Evolutionary conservation across 805 yeast species (phyloP).

Genomic region (Yamadazyma kitorensis): DNA sequence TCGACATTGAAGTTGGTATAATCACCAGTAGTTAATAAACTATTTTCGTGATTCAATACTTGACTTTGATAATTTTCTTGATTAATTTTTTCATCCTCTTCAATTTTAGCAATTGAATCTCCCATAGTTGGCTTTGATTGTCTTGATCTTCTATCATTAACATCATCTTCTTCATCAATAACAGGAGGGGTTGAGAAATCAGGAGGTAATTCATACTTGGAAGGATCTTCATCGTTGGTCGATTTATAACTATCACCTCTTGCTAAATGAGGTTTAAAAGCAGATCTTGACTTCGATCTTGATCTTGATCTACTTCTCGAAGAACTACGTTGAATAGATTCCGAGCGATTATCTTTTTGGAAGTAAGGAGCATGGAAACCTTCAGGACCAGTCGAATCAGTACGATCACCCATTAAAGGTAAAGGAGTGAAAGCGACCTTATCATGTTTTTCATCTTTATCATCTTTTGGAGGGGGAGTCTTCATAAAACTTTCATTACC

Average conservation of each 20-base stretch:
- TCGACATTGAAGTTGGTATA: slow-evolving; percentile 45
- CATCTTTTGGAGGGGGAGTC: neutral
- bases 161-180: slow-evolving; percentile 21
- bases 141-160: slow-evolving; percentile 39
- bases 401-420: slow-evolving; percentile 9
- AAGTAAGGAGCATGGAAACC: slow-evolving; percentile 34
- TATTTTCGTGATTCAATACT: slow-evolving; percentile 27
- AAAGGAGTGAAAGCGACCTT: slow-evolving; percentile 6
- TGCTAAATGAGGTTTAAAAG: slow-evolving; percentile 60
- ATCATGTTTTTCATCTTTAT: neutral
- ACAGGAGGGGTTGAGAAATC: slow-evolving; percentile 21
- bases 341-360: slow-evolving; percentile 25
- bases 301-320: slow-evolving; percentile 17
- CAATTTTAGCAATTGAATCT: slow-evolving; percentile 45
- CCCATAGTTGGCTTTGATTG: slow-evolving; percentile 43
- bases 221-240: slow-evolving; percentile 46
- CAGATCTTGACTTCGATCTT: slow-evolving; percentile 18
- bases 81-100: slow-evolving; percentile 18
- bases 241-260: slow-evolving; percentile 75
- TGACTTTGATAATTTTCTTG: slow-evolving; percentile 15
- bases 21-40: slow-evolving; percentile 45
- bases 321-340: slow-evolving; percentile 23
- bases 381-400: slow-evolving; percentile 11
- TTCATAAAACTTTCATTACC: slow-evolving; percentile 3
- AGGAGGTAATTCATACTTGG: slow-evolving; percentile 42